Base-by-base conservation (phyloP, 306 rosid species). In the Boehmeria nivea region DNA sequence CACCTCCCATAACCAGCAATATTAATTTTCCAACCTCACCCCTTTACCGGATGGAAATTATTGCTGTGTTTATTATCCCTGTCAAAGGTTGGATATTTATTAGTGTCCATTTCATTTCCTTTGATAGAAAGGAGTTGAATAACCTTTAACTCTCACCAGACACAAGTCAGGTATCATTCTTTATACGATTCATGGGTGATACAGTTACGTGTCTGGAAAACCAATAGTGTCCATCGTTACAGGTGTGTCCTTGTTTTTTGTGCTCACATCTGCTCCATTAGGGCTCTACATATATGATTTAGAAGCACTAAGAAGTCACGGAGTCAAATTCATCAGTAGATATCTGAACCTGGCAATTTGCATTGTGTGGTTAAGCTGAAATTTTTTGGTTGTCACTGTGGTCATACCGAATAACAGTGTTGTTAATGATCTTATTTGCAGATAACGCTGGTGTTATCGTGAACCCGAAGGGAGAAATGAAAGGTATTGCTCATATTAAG, bases 381-480 rank as follows among this genome's bases (percentile, higher is more conserved):
- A n/a, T n/a, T n/a, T n/a, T n/a, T n/a, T n/a, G n/a, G n/a, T n/a
- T n/a, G n/a, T n/a, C n/a, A n/a, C n/a, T n/a, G n/a, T 31, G 2
- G 9, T 31, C 2, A 4, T 2, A 2, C n/a, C n/a, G 9, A 51
- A n/a, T 17, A 9, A 39, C 21, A 18, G 17, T 0, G 12, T 20
- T 1, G 12, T 6, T 5, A 12, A 31, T 38, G 3, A 42, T 55
- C 25, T 2, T 15, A 17, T 39, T 39, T 61, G 23, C 80, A 75
- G 85, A 75, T 45, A 72, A 82, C 27, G 85, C 80, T 8, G 85
- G 88, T 47, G 82, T 78, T 8, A 76, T 82, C 8, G 82, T 76
- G 45, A 82, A 82, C 39, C 82, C 80, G 0, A 72, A 78, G 70
- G 85, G 82, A 56, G 80, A 82, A 63, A 82, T 82, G 83, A 70